A percentile compares a stretch with the other conserved stretches of the same genome.
Evolutionary conservation across 768 basidiomycete genomes (phyloP).

Genomic region (Suillus americanus): DNA sequence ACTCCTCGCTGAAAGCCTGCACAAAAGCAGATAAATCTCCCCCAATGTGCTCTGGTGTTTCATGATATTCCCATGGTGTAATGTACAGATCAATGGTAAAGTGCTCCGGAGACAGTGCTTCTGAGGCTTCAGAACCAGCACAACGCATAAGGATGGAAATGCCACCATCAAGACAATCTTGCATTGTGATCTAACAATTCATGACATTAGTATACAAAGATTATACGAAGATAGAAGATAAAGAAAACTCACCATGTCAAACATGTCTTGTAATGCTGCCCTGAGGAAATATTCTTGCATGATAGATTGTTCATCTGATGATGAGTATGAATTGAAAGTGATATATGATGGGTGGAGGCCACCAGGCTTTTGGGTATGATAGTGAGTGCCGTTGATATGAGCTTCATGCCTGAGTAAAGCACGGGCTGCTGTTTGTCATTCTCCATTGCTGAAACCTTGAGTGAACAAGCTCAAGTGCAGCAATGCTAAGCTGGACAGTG

Average conservation of each 20-base stretch:
- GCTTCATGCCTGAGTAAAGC: not conserved
- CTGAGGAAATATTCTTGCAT: not conserved
- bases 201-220: not conserved
- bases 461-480: not conserved
- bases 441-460: not conserved
- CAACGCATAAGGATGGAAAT: not conserved
- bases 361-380: not conserved
- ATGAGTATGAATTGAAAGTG: not conserved
- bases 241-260: not conserved
- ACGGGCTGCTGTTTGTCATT: not conserved
- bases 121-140: not conserved
- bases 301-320: not conserved
- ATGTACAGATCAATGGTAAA: not conserved
- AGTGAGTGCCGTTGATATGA: not conserved
- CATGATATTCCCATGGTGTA: not conserved
- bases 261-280: not conserved
- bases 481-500: not conserved
- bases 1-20: not conserved
- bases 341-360: not conserved
- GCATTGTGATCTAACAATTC: not conserved
- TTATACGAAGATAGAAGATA: not conserved
- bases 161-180: not conserved
- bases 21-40: not conserved
- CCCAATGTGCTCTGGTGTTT: not conserved
- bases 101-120: not conserved